Percentiles rank a stretch among this genome's conserved stretches.
Evolutionary conservation across 148 eudicot species (phyloP).

Genomic region (Hydrangea macrophylla): DNA sequence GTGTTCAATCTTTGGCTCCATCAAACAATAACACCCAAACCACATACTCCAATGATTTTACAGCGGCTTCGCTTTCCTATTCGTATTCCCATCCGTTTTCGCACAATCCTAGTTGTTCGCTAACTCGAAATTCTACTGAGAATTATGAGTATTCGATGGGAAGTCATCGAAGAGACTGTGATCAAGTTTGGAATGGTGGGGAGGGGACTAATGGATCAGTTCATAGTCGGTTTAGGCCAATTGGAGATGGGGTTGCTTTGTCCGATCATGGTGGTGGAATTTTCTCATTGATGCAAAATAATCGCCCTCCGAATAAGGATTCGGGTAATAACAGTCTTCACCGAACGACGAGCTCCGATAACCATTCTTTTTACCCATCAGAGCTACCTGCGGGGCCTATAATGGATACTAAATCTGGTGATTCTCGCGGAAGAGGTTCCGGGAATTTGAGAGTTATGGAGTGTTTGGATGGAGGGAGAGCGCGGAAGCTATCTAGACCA

Average conservation of each 20-base stretch:
- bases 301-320: conserved; percentile 40
- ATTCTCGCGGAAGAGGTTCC: conserved; percentile 45
- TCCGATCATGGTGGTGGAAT: conserved; percentile 50
- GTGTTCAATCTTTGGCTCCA: conserved; percentile 50
- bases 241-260: conserved; percentile 62
- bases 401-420: conserved; percentile 43
- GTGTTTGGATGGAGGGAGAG: conserved; percentile 38
- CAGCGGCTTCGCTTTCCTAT: conserved; percentile 57
- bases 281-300: conserved; percentile 43
- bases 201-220: conserved; percentile 93
- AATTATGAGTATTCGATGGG: conserved; percentile 61
- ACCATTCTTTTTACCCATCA: conserved; percentile 62
- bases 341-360: conserved; percentile 54
- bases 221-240: conserved; percentile 81
- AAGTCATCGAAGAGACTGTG: conserved; percentile 56
- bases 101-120: conserved; percentile 84
- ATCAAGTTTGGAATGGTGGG: conserved; percentile 80
- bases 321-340: conserved; percentile 40
- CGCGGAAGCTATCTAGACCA: conserved; percentile 38
- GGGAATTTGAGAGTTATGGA: conserved; percentile 40
- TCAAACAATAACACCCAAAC: conserved; percentile 47
- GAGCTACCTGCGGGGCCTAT: conserved; percentile 71
- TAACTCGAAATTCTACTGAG: conserved; percentile 72
- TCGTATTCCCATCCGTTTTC: conserved; percentile 67
- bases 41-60: conserved; percentile 72